A percentile compares a stretch with the other conserved stretches of the same genome.
Conservation (phyloP, 2,329 filamentous ascomycete species). For the Colletotrichum nymphaeae region DNA sequence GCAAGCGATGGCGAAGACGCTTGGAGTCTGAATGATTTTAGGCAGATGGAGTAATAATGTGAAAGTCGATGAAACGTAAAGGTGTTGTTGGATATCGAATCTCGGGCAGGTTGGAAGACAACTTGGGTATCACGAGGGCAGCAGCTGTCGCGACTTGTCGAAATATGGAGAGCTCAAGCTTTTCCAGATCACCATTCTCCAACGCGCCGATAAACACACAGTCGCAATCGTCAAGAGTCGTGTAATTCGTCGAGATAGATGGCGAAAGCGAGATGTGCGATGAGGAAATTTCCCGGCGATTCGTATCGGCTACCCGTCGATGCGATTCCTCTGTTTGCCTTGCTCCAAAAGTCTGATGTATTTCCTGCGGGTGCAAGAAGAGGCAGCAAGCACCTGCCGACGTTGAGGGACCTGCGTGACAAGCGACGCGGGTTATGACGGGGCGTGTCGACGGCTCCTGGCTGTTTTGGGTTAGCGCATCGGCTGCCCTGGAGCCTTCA, state of each 20-base stretch:
- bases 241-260: background rate
- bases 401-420: constrained; percentile 33
- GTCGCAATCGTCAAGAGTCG: constrained; percentile 2
- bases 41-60: background rate
- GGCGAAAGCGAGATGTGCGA: background rate
- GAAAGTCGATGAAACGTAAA: background rate
- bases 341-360: constrained; percentile 6
- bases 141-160: constrained; percentile 36
- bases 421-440: constrained; percentile 34
- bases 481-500: constrained; percentile 6
- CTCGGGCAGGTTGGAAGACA: background rate
- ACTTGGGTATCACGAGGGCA: constrained; percentile 17
- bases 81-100: background rate
- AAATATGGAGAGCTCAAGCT: constrained; percentile 34
- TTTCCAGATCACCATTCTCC: constrained; percentile 35
- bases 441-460: constrained; percentile 23
- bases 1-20: background rate
- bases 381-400: constrained; percentile 20
- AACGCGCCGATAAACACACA: constrained; percentile 15
- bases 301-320: constrained; percentile 2
- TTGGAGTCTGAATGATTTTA: background rate
- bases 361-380: constrained; percentile 13
- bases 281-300: constrained; percentile 2
- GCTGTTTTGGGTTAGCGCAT: constrained; percentile 25
- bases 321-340: constrained; percentile 22